Evolutionary conservation across 129 eudicot genomes (phyloP), one percentile per base, ranked within the genome.

Genomic region (Pseudognaphalium luteoalbum): DNA sequence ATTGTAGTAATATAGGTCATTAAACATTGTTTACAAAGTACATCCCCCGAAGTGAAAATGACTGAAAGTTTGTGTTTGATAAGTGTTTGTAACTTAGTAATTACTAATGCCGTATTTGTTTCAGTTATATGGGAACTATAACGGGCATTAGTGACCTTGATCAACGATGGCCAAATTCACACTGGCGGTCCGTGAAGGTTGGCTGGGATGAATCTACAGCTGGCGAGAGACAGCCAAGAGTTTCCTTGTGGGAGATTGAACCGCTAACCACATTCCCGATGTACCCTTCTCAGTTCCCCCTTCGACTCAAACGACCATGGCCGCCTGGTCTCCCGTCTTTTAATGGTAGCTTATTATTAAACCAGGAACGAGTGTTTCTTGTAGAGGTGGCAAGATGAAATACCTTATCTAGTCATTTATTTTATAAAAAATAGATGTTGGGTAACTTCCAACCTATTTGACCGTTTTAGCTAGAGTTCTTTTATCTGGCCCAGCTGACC

Each of bases 151-250:
- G 93, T 75, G 96, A 89, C 77, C 76, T 87, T 47, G 97, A 92
- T 75, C 89, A 96, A 33, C 93, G 96, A 33, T 92, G 97, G 97
- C 82, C 88, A 30, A 92, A 87, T 82, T 92, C 97, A 28, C 96
- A 92, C 69, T 92, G 97, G 96, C 93, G 97, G 72, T 92, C 97
- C 0, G 97, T 92, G 30, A 92, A 92, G 87, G 97, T 92, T 70
- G 98, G 98, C 7, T 92, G 98, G 98, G 98, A 92, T 71, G 98
- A 92, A 70, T 92, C 98, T 37, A 92, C 96, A 9, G 92, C 98
- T 10, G 98, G 98, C 69, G 98, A 92, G 74, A 88, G 96, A 81
- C 98, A 92, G 75, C 98, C 98, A 16, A 75, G 98, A 76, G 98
- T 92, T 57, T 92, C 98, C 42, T 66, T 92, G 63, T 92, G 98